Evolutionary conservation across 1,284 basidiomycete species (phyloP).

Genomic region (Fomitiporia mediterranea): DNA sequence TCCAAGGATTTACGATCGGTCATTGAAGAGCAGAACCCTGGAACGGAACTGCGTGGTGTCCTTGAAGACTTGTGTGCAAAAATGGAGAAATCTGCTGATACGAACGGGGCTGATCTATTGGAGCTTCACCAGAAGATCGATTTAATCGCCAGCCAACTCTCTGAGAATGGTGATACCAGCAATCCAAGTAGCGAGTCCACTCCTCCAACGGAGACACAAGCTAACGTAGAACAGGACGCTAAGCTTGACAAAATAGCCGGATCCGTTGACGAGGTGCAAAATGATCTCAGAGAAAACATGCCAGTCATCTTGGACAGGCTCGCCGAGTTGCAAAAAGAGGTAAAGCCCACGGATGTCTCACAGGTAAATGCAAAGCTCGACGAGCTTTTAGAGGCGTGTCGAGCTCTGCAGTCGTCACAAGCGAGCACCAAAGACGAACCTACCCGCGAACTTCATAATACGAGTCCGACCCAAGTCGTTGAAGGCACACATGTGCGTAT

Average conservation of each 20-base stretch:
- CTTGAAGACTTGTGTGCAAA: slow-evolving; percentile 17
- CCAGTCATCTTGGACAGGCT: slow-evolving; percentile 10
- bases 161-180: slow-evolving; percentile 9
- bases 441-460: slow-evolving; percentile 1
- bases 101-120: neutral
- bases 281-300: neutral
- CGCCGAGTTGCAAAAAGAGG: neutral
- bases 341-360: neutral
- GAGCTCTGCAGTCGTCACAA: neutral
- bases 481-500: neutral
- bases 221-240: neutral
- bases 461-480: neutral
- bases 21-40: slow-evolving; percentile 12
- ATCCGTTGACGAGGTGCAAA: slow-evolving; percentile 6
- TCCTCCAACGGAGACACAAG: neutral
- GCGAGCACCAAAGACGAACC: neutral
- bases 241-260: neutral
- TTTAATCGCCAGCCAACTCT: neutral
- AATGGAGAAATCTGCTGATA: slow-evolving; percentile 4
- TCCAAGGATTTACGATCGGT: slow-evolving; percentile 20
- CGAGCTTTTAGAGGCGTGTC: slow-evolving; percentile 19
- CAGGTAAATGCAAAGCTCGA: slow-evolving; percentile 28
- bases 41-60: slow-evolving; percentile 8
- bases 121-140: slow-evolving; percentile 17
- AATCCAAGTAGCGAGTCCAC: neutral